Evolutionary conservation across 257 asterid genomes (phyloP), one percentile per base, ranked within the genome.

Genomic region (Buddleja alternifolia): DNA sequence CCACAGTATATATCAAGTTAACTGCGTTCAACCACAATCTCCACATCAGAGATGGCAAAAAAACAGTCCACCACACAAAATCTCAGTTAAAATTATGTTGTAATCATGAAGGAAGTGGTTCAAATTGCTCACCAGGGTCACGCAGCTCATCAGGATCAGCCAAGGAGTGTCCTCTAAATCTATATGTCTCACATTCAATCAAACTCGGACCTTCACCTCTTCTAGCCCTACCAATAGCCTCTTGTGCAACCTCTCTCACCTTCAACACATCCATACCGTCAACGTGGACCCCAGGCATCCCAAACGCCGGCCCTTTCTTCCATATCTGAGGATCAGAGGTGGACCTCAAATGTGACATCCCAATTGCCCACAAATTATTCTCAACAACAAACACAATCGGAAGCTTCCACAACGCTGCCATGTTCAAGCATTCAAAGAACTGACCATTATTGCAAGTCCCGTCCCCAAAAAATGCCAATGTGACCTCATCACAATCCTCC

Each of bases 271-370:
- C 97, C 99, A 94, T 91, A 66, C 99, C 97, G 73, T 91, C 97
- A 63, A 94, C 96, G 72, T 91, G 99, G 51, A 94, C 85, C 55
- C 97, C 99, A 1, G 97, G 96, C 97, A 94, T 91, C 44, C 97
- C 99, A 74, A 91, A 94, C 6, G 97, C 97, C 0, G 96, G 97
- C n/a, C 99, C 99, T 71, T 94, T 94, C 84, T 94, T 94, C 97
- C 97, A 94, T 71, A 94, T 94, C 51, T 88, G 68, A 46, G 97
- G 96, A 73, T 89, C 97, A 0, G 97, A 94, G n/a, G 97, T 94
- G 36, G 99, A 79, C 82, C 97, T 89, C 88, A 89, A 75, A 78
- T 94, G 99, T 73, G 97, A 89, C 97, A 94, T 94, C 71, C 99
- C 99, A 62, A 94, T 94, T 8, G 97, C 99, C 99, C 99, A 94